phyloP scores from a whole-genome alignment of 257 asterid species.

The Solanum microdontum region DNA sequence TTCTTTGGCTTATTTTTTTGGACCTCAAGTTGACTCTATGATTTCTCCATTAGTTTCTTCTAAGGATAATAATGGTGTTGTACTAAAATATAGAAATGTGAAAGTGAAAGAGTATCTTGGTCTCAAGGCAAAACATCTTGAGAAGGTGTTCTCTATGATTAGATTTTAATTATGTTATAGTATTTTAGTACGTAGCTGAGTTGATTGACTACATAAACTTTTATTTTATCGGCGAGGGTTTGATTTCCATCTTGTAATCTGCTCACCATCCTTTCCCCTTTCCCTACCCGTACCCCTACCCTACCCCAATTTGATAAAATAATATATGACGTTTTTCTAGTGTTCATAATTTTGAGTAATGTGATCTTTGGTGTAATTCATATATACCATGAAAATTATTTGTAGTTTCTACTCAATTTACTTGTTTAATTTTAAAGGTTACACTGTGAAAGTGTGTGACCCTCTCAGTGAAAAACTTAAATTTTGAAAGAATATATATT shows the following conservation, averaged over 20 bases:
- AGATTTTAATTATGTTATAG: not conserved
- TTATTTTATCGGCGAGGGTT: not conserved
- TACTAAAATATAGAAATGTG: slow-evolving; percentile 30
- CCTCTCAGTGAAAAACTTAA: not conserved
- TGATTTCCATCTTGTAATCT: too few relatives aligned
- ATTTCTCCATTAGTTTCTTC: slow-evolving; percentile 27
- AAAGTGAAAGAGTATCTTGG: slow-evolving; percentile 45
- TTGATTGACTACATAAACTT: not conserved
- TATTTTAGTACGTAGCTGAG: not conserved
- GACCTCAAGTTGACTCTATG: not conserved
- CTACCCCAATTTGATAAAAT: not conserved
- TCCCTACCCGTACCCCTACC: not conserved
- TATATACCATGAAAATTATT: not conserved
- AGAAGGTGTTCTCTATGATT: slow-evolving; percentile 34
- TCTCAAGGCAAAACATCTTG: slow-evolving; percentile 48
- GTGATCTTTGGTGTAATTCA: not conserved
- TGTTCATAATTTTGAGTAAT: not conserved
- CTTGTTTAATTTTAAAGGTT: not conserved
- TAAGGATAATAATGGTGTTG: not conserved
- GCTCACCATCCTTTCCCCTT: not conserved
- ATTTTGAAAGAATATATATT: not conserved
- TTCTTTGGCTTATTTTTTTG: slow-evolving; percentile 27
- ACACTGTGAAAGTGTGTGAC: not conserved
- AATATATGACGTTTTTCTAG: not conserved
- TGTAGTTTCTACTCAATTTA: not conserved